A percentile compares a stretch with the other conserved stretches of the same genome.
phyloP scores from a whole-genome alignment of 1,139 yeast species.

The Yamadazyma friedrichii region DNA sequence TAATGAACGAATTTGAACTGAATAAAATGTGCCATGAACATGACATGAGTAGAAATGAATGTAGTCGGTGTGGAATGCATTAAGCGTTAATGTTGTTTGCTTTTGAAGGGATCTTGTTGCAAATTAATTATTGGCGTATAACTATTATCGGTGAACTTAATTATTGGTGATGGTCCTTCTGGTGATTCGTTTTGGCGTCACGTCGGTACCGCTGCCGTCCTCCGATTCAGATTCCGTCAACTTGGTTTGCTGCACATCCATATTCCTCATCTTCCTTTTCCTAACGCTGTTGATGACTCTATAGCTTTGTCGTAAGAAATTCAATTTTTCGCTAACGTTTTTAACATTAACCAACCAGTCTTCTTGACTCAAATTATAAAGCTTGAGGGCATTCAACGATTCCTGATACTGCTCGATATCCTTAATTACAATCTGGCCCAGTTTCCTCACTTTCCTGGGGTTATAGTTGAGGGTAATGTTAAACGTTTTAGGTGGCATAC shows the following conservation, averaged over 20 bases:
- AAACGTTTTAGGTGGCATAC: conserved; percentile 1
- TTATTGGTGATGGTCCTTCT: background rate
- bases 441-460: conserved; percentile 6
- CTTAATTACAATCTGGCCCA: background rate
- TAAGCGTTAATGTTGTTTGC: no score
- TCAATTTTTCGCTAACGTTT: conserved; percentile 28
- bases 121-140: no score
- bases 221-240: conserved; percentile 11
- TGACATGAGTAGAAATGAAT: no score
- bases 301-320: conserved; percentile 31
- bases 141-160: no score
- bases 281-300: conserved; percentile 25
- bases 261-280: conserved; percentile 9
- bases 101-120: no score
- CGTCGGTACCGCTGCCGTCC: conserved; percentile 18
- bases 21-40: no score
- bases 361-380: conserved; percentile 10
- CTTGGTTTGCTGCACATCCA: conserved; percentile 1
- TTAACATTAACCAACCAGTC: conserved; percentile 27
- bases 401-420: conserved; percentile 8
- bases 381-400: conserved; percentile 8
- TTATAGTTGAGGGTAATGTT: conserved; percentile 17
- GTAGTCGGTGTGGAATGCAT: no score
- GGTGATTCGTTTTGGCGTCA: conserved; percentile 9
- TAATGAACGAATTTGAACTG: no score